Conservation (phyloP, 768 basidiomycete species). For the Psilocybe tampanensis region DNA sequence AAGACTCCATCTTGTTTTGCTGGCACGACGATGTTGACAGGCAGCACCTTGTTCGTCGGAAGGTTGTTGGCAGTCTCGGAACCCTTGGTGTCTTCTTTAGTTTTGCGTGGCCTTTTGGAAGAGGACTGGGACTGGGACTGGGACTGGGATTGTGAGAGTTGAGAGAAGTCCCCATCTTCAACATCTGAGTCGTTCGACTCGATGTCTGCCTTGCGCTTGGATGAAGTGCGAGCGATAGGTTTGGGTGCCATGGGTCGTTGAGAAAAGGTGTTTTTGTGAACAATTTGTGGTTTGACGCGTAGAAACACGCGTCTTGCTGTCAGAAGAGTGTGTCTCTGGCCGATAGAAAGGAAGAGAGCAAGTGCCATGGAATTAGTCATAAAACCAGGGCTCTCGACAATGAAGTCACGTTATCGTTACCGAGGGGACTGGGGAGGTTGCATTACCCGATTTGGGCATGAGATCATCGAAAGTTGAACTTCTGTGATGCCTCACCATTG, state of each 20-base stretch:
- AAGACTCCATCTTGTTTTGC: slow-evolving; percentile 46
- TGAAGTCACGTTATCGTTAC: neutral
- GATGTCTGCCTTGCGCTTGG: slow-evolving; percentile 29
- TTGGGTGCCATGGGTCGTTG: slow-evolving; percentile 16
- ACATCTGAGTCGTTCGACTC: slow-evolving; percentile 26
- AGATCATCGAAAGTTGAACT: slow-evolving; percentile 13
- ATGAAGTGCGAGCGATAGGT: slow-evolving; percentile 22
- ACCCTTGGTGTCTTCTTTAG: slow-evolving; percentile 8
- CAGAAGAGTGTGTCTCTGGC: neutral
- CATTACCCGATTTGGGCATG: slow-evolving; percentile 9
- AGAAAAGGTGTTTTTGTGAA: neutral
- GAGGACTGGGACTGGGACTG: slow-evolving; percentile 9
- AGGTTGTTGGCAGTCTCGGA: slow-evolving; percentile 46
- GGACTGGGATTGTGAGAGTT: slow-evolving; percentile 9
- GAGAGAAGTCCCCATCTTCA: slow-evolving; percentile 22
- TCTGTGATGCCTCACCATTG: too few species aligned
- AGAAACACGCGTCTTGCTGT: neutral
- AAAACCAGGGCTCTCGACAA: neutral
- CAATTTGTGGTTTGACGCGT: neutral
- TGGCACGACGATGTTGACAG: slow-evolving; percentile 61
- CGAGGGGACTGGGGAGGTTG: too few species aligned
- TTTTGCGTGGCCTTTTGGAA: slow-evolving; percentile 25
- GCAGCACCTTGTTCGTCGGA: slow-evolving; percentile 75
- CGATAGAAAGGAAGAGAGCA: neutral
- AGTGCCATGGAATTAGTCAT: neutral